These are phyloP conservation scores for Verticillium longisporum DNA, from an alignment of 2,329 filamentous ascomycete genomes.

Conservation along the genomic window DNA sequence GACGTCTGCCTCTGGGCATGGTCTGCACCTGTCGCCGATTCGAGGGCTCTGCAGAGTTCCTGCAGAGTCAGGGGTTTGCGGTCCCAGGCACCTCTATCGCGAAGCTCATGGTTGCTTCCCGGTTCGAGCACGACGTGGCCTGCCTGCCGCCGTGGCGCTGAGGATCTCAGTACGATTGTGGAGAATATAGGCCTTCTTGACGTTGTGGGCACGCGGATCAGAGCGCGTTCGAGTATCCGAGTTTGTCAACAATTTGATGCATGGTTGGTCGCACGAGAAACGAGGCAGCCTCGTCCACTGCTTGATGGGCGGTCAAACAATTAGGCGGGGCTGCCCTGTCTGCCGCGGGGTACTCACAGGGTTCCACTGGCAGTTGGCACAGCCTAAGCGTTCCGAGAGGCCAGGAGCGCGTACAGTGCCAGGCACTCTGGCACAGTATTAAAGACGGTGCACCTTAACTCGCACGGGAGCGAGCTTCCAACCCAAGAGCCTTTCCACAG, in stretches of 20 bases:
- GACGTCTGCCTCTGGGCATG: slow-evolving; percentile 59
- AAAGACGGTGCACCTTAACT: no score
- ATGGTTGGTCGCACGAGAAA: background rate
- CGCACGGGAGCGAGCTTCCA: no score
- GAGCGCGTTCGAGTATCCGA: background rate
- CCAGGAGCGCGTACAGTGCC: background rate
- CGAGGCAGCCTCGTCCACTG: background rate
- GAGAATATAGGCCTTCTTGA: background rate
- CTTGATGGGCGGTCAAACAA: background rate
- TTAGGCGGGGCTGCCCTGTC: background rate
- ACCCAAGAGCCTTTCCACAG: no score
- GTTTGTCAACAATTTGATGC: background rate
- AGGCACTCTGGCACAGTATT: background rate
- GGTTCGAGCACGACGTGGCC: background rate
- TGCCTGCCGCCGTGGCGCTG: background rate
- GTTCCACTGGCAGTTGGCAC: background rate
- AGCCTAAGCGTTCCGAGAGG: background rate
- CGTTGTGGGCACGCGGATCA: background rate
- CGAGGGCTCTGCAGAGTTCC: slow-evolving; percentile 58
- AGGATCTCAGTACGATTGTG: background rate
- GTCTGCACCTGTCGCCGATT: slow-evolving; percentile 56
- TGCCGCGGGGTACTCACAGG: background rate
- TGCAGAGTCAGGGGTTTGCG: slow-evolving; percentile 59
- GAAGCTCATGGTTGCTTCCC: slow-evolving; percentile 50
- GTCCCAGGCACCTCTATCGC: slow-evolving; percentile 76